Evolutionary conservation across 257 asterid genomes (phyloP), one percentile per base, ranked within the genome.

Genomic region (Gentiana macrophylla): DNA sequence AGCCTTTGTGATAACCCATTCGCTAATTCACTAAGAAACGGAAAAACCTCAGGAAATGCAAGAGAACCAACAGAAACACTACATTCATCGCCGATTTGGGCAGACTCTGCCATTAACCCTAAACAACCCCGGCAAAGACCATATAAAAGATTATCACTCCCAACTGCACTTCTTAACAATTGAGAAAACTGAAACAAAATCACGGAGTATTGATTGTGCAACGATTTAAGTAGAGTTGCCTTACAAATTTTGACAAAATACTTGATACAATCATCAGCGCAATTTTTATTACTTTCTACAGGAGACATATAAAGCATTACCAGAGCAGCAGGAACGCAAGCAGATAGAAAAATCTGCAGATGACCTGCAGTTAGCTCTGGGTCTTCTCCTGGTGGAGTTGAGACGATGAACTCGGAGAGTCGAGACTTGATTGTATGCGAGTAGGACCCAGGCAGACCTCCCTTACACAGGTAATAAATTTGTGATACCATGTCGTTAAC

Each of bases 281-380:
- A 64, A 1, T 60, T 77, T 62, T 59, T 81, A 56, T 82, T 78
- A 35, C 67, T 55, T 60, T 60, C 69, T 51, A 67, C 56, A 11
- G 83, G 66, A 3, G 94, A 79, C 79, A 67, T 75, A 35, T 84
- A 91, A 34, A 87, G 87, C 89, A 77, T 79, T 15, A 87, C 96
- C 56, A 91, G 67, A 12, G 87, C 94, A 0, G 81, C 80, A 0
- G 95, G 83, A 0, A 79, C 95, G n/a, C 77, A 67, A 0, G 95
- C 76, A 0, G 84, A 71, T 1, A 60, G 64, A 62, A 92, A 83
- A 60, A 92, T 80, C 71, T 76, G 79, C 48, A 92, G 59, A 61
- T 88, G 83, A 0, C 69, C 86, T 0, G 69, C 8, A 1, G 90
- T 72, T 60, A 69, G 65, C 0, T 77, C 79, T 1, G 8, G 5